Conservation (phyloP, 139 green algal species). For the Chlamydomonas sp. region DNA sequence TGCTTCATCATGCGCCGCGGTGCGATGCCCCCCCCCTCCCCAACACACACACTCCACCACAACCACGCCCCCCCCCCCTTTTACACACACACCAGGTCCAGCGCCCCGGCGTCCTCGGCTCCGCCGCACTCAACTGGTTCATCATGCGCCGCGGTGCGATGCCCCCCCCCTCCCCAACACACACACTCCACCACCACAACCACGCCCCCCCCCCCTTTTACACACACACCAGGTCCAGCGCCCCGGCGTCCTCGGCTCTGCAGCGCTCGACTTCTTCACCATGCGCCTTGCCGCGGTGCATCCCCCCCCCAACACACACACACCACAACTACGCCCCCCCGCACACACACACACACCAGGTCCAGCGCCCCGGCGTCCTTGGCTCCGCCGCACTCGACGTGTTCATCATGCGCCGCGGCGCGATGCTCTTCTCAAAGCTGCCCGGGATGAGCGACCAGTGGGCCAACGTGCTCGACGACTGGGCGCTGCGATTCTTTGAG, state of each 20-base stretch:
- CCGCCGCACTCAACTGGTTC: slow-evolving; percentile 80
- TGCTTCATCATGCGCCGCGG: slow-evolving; percentile 70
- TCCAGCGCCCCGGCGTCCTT: slow-evolving; percentile 69
- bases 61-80: too few relatives aligned
- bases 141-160: slow-evolving; percentile 65
- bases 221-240: too few relatives aligned
- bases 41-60: too few relatives aligned
- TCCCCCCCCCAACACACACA: too few relatives aligned
- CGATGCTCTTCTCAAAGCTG: slow-evolving; percentile 29
- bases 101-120: slow-evolving; percentile 74
- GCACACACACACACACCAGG: too few relatives aligned
- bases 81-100: too few relatives aligned
- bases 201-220: too few relatives aligned
- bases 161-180: too few relatives aligned
- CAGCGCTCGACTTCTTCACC: slow-evolving; percentile 86
- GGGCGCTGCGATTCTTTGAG: slow-evolving; percentile 72
- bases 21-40: too few relatives aligned
- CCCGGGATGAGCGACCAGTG: slow-evolving; percentile 51
- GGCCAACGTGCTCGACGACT: slow-evolving; percentile 72
- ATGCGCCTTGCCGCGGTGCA: slow-evolving; percentile 41
- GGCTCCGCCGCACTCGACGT: slow-evolving; percentile 86
- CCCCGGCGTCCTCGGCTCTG: slow-evolving; percentile 74
- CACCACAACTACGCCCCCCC: too few relatives aligned
- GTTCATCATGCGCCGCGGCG: slow-evolving; percentile 62
- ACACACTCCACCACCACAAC: too few relatives aligned